Conservation (phyloP, 805 yeast genomes). For the Geotrichum ghanense region DNA sequence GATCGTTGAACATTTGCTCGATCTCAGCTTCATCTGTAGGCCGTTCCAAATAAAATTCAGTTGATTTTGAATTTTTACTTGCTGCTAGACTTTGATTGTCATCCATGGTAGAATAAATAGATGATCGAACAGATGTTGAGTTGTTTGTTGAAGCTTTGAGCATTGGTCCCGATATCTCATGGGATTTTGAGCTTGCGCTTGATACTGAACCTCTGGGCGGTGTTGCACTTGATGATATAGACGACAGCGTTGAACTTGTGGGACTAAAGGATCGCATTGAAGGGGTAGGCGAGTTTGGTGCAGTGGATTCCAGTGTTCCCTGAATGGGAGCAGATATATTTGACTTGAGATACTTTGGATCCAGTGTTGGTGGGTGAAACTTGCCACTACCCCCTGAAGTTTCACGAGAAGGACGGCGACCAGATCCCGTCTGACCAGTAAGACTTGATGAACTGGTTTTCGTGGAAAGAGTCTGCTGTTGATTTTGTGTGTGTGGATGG, state of each 20-base stretch:
- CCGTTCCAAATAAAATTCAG: constrained; percentile 42
- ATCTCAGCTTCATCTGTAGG: constrained; percentile 58
- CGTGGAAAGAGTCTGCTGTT: not conserved
- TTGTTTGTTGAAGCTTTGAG: not conserved
- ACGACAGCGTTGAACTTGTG: not conserved
- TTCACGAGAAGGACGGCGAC: constrained; percentile 1
- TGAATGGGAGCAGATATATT: not conserved
- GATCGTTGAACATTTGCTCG: constrained; percentile 62
- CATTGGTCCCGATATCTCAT: not conserved
- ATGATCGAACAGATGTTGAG: not conserved
- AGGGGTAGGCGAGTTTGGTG: not conserved
- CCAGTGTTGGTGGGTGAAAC: not conserved
- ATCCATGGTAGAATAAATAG: not conserved
- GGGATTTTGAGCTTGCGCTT: not conserved
- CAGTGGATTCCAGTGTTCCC: not conserved
- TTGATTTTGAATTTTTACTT: not conserved
- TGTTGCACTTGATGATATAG: not conserved
- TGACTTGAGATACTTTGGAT: not conserved
- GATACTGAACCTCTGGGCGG: not conserved
- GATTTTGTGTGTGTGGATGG: constrained; percentile 1
- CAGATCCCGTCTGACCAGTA: not conserved
- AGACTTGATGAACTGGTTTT: not conserved
- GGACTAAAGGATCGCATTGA: not conserved
- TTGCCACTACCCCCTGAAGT: constrained; percentile 1
- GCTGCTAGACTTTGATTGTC: not conserved